Base-by-base conservation (phyloP, 2,329 filamentous ascomycete genomes). In the Xylaria sp. region DNA sequence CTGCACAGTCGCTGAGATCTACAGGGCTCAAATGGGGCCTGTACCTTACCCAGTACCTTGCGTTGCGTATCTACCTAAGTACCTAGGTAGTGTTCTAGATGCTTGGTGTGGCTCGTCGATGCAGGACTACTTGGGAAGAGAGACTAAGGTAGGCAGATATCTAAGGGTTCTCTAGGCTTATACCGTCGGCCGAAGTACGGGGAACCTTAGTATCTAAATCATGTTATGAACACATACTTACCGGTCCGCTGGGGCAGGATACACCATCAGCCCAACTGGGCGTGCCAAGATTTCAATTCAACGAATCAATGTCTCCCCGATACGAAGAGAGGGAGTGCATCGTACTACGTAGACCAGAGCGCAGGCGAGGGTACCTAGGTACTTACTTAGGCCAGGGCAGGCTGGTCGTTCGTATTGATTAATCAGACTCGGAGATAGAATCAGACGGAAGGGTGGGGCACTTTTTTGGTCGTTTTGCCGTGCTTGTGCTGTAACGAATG, bases 401-500 rank as follows among this genome's bases (percentile, higher is more conserved):
- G 27, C n/a, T 11, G 44, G 8, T 47, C 19, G 44, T 47, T 48
- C 46, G 46, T 48, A 49, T 33, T 35, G 7, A 49, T 49, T 29
- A 19, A 47, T 47, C 25, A 15, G 40, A 25, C 13, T 29, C 25
- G 5, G 19, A 17, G 43, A 47, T 47, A 25, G 25, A 31, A 31
- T 23, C 41, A 35, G 35, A 21, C 21, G n/a, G 41, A 47, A 55
- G 35, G 43, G 53, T 25, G 53, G 31, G 53, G 53, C 41, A 11
- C 3, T 31, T 19, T 25, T 25, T 53, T 25, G 27, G 21, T n/a
- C n/a, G n/a, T n/a, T n/a, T n/a, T n/a, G n/a, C n/a, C n/a, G n/a
- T n/a, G n/a, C 9, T 19, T 33, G 13, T 25, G 47, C 43, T 47
- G 15, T 5, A 19, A 11, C 31, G 7, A 35, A 35, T 35, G 31